These are phyloP conservation scores for Phytopythium delawarense DNA, from an alignment of 352 stramenopile genomes.

Conservation along the genomic window DNA sequence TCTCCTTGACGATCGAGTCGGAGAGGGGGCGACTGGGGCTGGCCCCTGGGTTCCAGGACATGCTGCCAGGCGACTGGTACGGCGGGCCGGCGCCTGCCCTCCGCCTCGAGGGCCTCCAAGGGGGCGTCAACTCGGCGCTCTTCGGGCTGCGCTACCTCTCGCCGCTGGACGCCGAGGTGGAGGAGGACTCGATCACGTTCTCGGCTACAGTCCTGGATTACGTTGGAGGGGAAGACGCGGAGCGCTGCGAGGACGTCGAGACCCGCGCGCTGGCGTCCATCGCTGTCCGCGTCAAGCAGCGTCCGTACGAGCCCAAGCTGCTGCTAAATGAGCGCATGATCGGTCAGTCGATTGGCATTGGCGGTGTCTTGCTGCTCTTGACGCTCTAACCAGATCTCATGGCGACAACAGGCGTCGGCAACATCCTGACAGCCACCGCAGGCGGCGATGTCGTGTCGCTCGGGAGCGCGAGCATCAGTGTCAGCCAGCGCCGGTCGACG, in stretches of 20 bases:
- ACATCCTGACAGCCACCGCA: neutral
- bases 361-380: neutral
- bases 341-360: neutral
- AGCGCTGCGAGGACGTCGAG: neutral
- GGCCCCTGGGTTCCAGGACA: neutral
- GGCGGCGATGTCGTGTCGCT: neutral
- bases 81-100: neutral
- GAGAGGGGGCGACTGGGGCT: neutral
- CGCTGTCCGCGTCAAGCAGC: neutral
- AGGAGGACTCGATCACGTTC: neutral
- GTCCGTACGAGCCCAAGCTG: neutral
- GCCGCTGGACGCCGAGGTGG: too few relatives aligned
- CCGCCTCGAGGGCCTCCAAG: neutral
- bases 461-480: neutral
- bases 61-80: neutral
- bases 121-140: constrained; percentile 2
- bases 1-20: neutral
- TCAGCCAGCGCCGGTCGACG: neutral
- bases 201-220: neutral
- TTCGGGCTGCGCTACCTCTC: neutral
- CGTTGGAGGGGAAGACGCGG: neutral
- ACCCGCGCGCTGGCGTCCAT: neutral
- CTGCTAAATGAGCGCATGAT: neutral
- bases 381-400: neutral
- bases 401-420: neutral